Conservation (phyloP, 306 rosid species). For the Amphicarpaea edgeworthii region DNA sequence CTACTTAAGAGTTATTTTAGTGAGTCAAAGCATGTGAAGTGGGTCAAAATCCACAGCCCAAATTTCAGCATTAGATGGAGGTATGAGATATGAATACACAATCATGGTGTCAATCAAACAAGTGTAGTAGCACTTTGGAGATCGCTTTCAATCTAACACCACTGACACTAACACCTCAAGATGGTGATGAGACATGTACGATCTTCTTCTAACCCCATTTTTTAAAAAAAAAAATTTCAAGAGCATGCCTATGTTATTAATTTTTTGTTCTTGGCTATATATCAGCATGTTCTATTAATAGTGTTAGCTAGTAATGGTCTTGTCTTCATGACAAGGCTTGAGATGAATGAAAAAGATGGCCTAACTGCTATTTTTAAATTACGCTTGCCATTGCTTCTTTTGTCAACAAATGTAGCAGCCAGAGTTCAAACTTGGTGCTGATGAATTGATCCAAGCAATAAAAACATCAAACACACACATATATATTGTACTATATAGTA, state of each 20-base stretch:
- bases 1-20: slow-evolving; percentile 5
- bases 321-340: slow-evolving; percentile 17
- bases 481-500: neutral
- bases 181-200: slow-evolving; percentile 23
- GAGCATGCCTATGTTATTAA: slow-evolving; percentile 25
- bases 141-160: slow-evolving; percentile 31
- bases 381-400: slow-evolving; percentile 42
- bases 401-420: slow-evolving; percentile 34
- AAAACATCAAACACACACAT: slow-evolving; percentile 25
- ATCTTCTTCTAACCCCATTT: neutral
- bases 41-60: slow-evolving; percentile 39
- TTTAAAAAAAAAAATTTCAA: no score
- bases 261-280: neutral
- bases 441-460: slow-evolving; percentile 8
- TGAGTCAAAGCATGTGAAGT: slow-evolving; percentile 36
- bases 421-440: slow-evolving; percentile 20
- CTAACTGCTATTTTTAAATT: slow-evolving; percentile 43
- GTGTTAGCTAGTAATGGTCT: neutral
- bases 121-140: slow-evolving; percentile 4
- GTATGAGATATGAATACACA: slow-evolving; percentile 26
- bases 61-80: slow-evolving; percentile 40
- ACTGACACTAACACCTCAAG: slow-evolving; percentile 1
- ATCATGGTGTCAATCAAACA: slow-evolving; percentile 42
- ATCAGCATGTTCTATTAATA: slow-evolving; percentile 33
- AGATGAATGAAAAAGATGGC: slow-evolving; percentile 39